Evolutionary conservation across 2,329 filamentous ascomycete genomes (phyloP), one percentile per base, ranked within the genome.

Genomic region (Acrocalymma vagum): DNA sequence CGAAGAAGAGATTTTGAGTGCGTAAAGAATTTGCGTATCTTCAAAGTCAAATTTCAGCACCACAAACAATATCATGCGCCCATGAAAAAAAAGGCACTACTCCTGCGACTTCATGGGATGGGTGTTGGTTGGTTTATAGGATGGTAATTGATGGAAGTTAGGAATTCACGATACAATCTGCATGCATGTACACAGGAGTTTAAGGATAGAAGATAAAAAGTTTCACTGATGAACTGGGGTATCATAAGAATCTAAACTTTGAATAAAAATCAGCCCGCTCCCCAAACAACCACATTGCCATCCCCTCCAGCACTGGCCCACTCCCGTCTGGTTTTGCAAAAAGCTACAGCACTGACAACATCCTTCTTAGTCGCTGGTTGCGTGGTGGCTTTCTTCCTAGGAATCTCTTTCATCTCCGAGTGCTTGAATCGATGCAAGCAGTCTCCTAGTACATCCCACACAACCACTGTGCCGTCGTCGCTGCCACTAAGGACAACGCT

Each of bases 391-490:
- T 18, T 44, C 16, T 45, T 53, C 13, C 48, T 57, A 26, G 44
- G 45, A 8, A 58, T 40, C 22, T 62, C 63, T n/a, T 54, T 60
- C 55, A 62, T 59, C 29, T 62, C 55, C 4, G 62, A 63, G 44
- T 78, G 76, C 23, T 65, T 71, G 5, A 96, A 71, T 51, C 76
- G 82, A 21, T 87, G 82, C 42, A 83, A 76, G 34, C 88, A 65
- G 38, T 84, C 81, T 5, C 80, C 86, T 38, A 96, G 67, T 14
- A 95, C 73, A 72, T 96, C 91, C 93, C 93, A 97, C 2, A 84
- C 89, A 74, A 86, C 85, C 6, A 91, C 71, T 58, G 78, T 77
- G 3, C 87, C 88, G 46, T 86, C 76, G 70, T 96, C 92, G 59
- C 91, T 90, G 6, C 93, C 93, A 34, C 84, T 87, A 3, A 96